A percentile compares a stretch with the other conserved stretches of the same genome.
Evolutionary conservation across 257 asterid species (phyloP).

Genomic region (Gentiana straminea): DNA sequence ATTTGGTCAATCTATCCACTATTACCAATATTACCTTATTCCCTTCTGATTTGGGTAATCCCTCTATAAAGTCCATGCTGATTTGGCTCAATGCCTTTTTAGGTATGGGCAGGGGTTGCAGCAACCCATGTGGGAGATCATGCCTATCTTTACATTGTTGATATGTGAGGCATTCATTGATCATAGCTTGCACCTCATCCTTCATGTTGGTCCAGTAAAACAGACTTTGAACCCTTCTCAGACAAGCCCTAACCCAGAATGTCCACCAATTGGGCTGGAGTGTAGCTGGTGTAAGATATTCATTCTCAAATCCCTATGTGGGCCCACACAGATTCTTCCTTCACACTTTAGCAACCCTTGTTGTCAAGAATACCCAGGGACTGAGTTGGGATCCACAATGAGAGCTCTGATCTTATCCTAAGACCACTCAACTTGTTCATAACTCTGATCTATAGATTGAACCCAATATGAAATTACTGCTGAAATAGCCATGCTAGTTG

Average conservation of each 20-base stretch:
- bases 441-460: not conserved
- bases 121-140: not conserved
- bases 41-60: not conserved
- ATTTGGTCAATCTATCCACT: not conserved
- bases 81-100: not conserved
- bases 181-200: not conserved
- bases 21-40: not conserved
- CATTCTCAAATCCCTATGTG: not conserved
- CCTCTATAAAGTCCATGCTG: not conserved
- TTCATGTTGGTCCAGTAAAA: not conserved
- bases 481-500: not conserved
- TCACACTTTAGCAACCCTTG: not conserved
- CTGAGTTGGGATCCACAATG: not conserved
- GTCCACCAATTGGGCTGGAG: not conserved
- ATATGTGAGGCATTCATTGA: no score
- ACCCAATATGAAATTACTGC: not conserved
- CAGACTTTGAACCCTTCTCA: not conserved
- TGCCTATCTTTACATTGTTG: not conserved
- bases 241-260: not conserved
- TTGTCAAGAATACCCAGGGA: not conserved
- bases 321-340: not conserved
- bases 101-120: not conserved
- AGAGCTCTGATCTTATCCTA: not conserved
- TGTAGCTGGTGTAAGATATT: not conserved
- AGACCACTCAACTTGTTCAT: not conserved